These are phyloP conservation scores for Mycena rebaudengoi DNA, from an alignment of 768 basidiomycete species.

Conservation along the genomic window DNA sequence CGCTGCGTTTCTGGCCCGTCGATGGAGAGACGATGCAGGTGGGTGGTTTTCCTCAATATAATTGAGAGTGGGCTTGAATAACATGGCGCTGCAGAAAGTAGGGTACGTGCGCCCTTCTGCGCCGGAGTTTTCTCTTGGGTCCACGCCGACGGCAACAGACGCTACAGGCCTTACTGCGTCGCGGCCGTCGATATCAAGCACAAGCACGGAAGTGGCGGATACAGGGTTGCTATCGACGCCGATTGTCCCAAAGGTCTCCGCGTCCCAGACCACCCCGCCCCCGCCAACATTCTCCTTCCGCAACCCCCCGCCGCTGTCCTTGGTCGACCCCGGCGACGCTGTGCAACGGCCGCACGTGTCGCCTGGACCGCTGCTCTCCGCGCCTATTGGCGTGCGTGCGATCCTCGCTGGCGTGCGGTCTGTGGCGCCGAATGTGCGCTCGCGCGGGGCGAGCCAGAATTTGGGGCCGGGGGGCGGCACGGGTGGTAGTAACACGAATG, in stretches of 20 bases:
- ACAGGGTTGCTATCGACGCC: too few relatives aligned
- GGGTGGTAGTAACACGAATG: too few relatives aligned
- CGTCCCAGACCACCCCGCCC: slow-evolving; percentile 30
- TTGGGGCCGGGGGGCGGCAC: not conserved
- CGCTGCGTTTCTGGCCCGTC: slow-evolving; percentile 91
- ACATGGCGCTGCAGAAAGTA: slow-evolving; percentile 66
- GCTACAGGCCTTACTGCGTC: slow-evolving; percentile 13
- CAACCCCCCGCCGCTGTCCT: slow-evolving; percentile 49
- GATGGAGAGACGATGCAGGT: slow-evolving; percentile 76
- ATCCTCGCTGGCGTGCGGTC: slow-evolving; percentile 80
- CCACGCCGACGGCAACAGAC: slow-evolving; percentile 23
- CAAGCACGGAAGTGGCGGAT: not conserved
- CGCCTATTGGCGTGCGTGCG: slow-evolving; percentile 69
- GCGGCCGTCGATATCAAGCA: not conserved
- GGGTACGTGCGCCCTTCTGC: slow-evolving; percentile 46
- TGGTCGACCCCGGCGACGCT: slow-evolving; percentile 33
- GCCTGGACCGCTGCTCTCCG: slow-evolving; percentile 60
- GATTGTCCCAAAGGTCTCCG: too few relatives aligned
- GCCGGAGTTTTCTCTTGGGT: slow-evolving; percentile 17
- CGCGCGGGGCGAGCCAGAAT: not conserved
- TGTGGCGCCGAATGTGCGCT: slow-evolving; percentile 37
- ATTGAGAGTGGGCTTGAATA: too few relatives aligned
- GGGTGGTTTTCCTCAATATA: slow-evolving; percentile 9
- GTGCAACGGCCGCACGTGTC: not conserved
- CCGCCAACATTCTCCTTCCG: slow-evolving; percentile 59